phyloP scores from a whole-genome alignment of 148 eudicot species.

The Silene conica region DNA sequence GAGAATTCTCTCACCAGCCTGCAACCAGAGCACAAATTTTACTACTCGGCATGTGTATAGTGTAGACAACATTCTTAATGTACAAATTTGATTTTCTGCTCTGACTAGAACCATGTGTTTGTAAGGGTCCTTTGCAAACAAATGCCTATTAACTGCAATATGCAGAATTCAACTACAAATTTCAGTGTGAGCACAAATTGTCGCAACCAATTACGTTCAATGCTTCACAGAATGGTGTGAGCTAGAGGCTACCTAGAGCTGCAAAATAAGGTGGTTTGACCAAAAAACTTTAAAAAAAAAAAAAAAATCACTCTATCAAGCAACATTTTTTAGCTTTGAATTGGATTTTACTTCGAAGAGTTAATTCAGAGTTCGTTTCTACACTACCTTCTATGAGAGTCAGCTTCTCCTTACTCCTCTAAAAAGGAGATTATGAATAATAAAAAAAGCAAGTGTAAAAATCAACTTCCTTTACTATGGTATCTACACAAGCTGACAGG shows the following conservation, averaged over 20 bases:
- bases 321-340: background rate
- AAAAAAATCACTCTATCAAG: background rate
- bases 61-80: background rate
- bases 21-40: constrained; percentile 15
- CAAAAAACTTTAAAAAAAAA: too few species aligned
- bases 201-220: too few species aligned
- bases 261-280: background rate
- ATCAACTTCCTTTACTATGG: too few species aligned
- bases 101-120: background rate
- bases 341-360: too few species aligned
- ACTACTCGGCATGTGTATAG: too few species aligned
- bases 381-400: too few species aligned
- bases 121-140: background rate
- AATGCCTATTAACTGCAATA: background rate
- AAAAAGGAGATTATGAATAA: too few species aligned
- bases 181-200: too few species aligned
- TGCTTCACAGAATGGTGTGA: background rate
- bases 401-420: too few species aligned
- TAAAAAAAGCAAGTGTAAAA: too few species aligned
- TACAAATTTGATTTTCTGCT: background rate
- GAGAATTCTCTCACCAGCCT: constrained; percentile 80
- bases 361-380: too few species aligned
- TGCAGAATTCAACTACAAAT: background rate
- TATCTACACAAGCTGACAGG: too few species aligned
- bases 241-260: background rate